Base-by-base conservation (phyloP, 2,329 filamentous ascomycete genomes). In the Fusarium sp. region DNA sequence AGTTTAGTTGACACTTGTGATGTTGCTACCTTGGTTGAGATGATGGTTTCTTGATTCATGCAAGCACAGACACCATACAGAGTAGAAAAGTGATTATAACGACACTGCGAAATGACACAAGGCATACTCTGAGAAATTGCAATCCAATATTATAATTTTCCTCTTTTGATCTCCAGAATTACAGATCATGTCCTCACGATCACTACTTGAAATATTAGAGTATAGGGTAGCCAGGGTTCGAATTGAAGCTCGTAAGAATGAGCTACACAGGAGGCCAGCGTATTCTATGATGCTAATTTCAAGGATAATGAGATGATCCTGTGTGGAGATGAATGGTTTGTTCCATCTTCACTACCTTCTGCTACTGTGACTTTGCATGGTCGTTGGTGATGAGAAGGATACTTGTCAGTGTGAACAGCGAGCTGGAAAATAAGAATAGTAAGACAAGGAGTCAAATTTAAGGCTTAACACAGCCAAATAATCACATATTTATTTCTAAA, bases 391-490 rank as follows among this genome's bases (percentile, higher is more conserved):
- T n/a, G 12, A 54, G 8, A n/a, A 6, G 27, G n/a, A 3, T 15
- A n/a, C 6, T 5, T 15, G 7, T 1, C 1, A 7, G 2, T 6
- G 0, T 2, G 3, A 20, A n/a, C 5, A 8, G 6, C 1, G 6
- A 8, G 12, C 23, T 7, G 27, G 4, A 15, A 17, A 1, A n/a
- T 14, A 11, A 45, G 9, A 17, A 3, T 1, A 23, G 1, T 2
- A 7, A 15, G 1, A 15, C 4, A 44, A 18, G 11, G 12, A 8
- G 8, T 33, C 5, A 15, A 7, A n/a, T 3, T 9, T 23, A 13
- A 46, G 15, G 10, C 14, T 32, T 38, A 10, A 6, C 3, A 37
- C 6, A 12, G 17, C 7, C n/a, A 20, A 10, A 7, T 3, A 33
- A 23, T 20, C n/a, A 44, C 17, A 20, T 14, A 7, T 8, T 44